Conservation (phyloP, 2,329 filamentous ascomycete species). For the Pseudovirgaria hyperparasitica region DNA sequence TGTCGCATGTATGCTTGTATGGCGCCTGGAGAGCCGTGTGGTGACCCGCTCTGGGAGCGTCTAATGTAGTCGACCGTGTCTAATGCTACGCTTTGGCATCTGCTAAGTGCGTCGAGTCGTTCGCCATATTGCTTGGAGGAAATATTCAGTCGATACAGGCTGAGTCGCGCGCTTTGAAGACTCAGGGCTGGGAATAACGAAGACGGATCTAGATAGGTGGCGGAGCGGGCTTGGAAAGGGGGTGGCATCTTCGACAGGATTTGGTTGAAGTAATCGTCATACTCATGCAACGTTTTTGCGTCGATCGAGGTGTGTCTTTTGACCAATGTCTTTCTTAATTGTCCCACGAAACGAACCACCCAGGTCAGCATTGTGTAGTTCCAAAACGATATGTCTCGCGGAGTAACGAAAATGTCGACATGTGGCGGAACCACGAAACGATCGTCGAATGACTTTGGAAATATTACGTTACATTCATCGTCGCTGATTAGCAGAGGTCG, state of each 20-base stretch:
- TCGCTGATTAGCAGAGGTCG: conserved; percentile 76
- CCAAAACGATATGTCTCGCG: conserved; percentile 24
- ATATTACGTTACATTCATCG: conserved; percentile 69
- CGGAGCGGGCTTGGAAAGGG: conserved; percentile 55
- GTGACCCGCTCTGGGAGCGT: conserved; percentile 35
- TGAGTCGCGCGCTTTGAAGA: conserved; percentile 69
- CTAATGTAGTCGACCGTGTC: conserved; percentile 69
- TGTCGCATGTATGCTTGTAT: conserved; percentile 7
- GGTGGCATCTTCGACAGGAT: conserved; percentile 67
- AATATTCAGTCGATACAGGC: conserved; percentile 82
- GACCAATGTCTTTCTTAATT: conserved; percentile 59
- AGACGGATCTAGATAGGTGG: conserved; percentile 57
- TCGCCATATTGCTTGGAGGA: conserved; percentile 52
- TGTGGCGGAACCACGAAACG: conserved; percentile 52
- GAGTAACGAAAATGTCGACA: conserved; percentile 29
- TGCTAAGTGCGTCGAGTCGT: conserved; percentile 59
- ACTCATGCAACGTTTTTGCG: conserved; percentile 55
- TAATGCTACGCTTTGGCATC: conserved; percentile 59
- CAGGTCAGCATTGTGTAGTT: conserved; percentile 59
- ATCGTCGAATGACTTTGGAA: conserved; percentile 73
- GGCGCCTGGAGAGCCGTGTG: too few relatives aligned
- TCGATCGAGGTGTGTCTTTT: conserved; percentile 51
- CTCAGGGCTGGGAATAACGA: conserved; percentile 64
- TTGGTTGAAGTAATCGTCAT: conserved; percentile 67
- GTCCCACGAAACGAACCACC: conserved; percentile 65